Percentiles rank a stretch among this genome's conserved stretches.
phyloP scores from a whole-genome alignment of 2,329 filamentous ascomycete species.

The Myriosclerotinia duriaeana region DNA sequence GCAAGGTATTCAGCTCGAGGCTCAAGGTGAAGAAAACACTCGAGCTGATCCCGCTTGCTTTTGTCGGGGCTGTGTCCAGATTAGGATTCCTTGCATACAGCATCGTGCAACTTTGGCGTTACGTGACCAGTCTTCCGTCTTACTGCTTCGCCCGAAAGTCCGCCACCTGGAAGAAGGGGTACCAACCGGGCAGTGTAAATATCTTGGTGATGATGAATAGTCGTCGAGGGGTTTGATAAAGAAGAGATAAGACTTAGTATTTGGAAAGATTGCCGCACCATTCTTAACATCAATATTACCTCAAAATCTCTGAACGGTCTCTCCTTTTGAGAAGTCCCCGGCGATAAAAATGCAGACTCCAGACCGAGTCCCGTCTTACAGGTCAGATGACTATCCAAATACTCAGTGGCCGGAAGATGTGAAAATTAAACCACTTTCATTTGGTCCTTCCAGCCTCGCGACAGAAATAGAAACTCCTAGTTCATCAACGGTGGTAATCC shows the following conservation, averaged over 20 bases:
- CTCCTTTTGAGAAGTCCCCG: background rate
- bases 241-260: background rate
- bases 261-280: background rate
- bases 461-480: background rate
- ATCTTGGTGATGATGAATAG: background rate
- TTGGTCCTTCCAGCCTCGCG: background rate
- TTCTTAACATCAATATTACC: background rate
- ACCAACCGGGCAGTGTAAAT: background rate
- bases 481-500: background rate
- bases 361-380: slow-evolving; percentile 12
- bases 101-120: background rate
- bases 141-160: background rate
- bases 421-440: background rate
- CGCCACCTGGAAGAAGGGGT: background rate
- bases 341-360: background rate
- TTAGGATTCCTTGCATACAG: background rate
- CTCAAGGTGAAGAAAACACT: slow-evolving; percentile 6
- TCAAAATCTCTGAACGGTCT: background rate
- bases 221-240: slow-evolving; percentile 10
- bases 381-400: slow-evolving; percentile 13
- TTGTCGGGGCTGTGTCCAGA: slow-evolving; percentile 5
- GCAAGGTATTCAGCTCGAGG: slow-evolving; percentile 9
- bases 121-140: background rate
- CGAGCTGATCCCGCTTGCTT: background rate
- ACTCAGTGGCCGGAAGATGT: slow-evolving; percentile 4